A percentile compares a stretch with the other conserved stretches of the same genome.
These are phyloP conservation scores for Lagenidium giganteum DNA, from an alignment of 352 stramenopile genomes.

Conservation along the genomic window DNA sequence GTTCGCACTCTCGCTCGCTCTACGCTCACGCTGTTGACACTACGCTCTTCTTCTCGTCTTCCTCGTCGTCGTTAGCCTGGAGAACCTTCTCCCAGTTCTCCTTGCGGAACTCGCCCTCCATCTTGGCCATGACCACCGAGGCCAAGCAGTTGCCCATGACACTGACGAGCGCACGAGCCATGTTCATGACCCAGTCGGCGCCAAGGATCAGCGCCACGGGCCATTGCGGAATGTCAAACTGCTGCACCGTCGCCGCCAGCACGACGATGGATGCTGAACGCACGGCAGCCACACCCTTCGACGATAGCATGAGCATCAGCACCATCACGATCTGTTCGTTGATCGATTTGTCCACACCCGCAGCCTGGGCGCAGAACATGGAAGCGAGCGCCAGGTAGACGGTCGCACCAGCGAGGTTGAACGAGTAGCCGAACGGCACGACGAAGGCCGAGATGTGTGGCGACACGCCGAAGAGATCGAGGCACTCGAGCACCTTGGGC, in stretches of 20 bases:
- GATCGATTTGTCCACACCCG: slow-evolving; percentile 28
- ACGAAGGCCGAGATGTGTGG: slow-evolving; percentile 40
- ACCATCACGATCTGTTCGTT: slow-evolving; percentile 50
- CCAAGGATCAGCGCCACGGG: slow-evolving; percentile 39
- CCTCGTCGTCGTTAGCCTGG: no score
- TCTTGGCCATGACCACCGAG: slow-evolving; percentile 43
- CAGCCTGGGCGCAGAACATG: slow-evolving; percentile 41
- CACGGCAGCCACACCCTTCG: no score
- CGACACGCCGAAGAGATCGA: slow-evolving; percentile 38
- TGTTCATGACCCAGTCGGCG: slow-evolving; percentile 50
- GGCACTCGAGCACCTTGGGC: slow-evolving; percentile 38
- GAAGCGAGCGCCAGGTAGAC: slow-evolving; percentile 34
- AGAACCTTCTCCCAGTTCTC: slow-evolving; percentile 38
- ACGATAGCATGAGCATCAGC: slow-evolving; percentile 51
- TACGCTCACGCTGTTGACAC: no score
- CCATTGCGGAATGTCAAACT: slow-evolving; percentile 48
- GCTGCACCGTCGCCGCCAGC: no score
- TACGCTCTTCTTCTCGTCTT: no score
- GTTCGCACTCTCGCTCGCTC: no score
- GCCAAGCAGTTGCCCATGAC: slow-evolving; percentile 44
- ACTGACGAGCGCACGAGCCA: slow-evolving; percentile 38
- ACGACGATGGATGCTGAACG: no score
- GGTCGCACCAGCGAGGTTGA: slow-evolving; percentile 44
- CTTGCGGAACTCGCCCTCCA: slow-evolving; percentile 50
- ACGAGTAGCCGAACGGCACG: slow-evolving; percentile 50